Base-by-base conservation (phyloP, 2,329 filamentous ascomycete genomes). In the Microascus cirrosus region DNA sequence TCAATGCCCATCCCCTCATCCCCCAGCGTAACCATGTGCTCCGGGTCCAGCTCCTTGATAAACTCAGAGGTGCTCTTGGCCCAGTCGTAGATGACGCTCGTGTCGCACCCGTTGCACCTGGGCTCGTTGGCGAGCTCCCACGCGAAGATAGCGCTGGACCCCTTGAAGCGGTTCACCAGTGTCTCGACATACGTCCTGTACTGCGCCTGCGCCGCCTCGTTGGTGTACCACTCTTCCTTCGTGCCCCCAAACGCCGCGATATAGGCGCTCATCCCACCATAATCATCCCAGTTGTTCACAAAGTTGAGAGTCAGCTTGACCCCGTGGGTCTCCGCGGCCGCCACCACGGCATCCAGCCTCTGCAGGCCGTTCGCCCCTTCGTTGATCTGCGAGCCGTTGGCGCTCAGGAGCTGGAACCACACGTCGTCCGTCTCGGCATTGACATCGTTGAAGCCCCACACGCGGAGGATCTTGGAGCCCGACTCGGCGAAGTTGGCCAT, bases 211-310 rank as follows among this genome's bases (percentile, higher is more conserved):
- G 77, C 76, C 0, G 69, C 69, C 0, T 71, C 63, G 62, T 79
- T 77, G 22, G 77, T 81, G 69, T 84, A 87, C 76, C 82, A 87
- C 7, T 71, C 71, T 15, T 72, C 73, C 58, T 79, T 72, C 58
- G 66, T 70, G 25, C 79, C 80, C 34, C 81, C 82, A 61, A 83
- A 86, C 8, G 78, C 80, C 8, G 69, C 73, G 50, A 77, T 75
- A 65, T 86, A 87, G 11, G 81, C 80, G 15, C 73, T 72, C 66
- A 87, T 87, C 35, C 85, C 84, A 20, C 84, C 85, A 35, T 84
- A 86, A 64, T 87, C 84, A 50, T 73, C 72, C 83, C 84, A 87
- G 69, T 87, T 84, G 69, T 87, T 87, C 53, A 86, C 81, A 39
- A 85, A 82, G 62, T 82, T 79, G 66, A 84, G 78, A 61, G 87